phyloP scores from a whole-genome alignment of 2,329 filamentous ascomycete genomes.

The Penicillium sp. region DNA sequence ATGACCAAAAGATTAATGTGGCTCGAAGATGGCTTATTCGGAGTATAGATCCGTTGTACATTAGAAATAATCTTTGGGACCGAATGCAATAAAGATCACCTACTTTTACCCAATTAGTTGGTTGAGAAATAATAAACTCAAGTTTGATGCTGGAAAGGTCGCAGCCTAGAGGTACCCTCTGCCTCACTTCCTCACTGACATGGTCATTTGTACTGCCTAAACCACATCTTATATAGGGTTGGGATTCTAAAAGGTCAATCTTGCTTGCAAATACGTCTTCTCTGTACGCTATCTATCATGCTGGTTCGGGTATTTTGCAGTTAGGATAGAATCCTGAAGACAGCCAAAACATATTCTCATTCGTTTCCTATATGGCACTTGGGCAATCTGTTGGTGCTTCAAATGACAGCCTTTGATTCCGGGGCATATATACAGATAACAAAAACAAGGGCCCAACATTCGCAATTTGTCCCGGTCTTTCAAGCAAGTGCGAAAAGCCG shows the following conservation, averaged over 20 bases:
- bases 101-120: fast-evolving
- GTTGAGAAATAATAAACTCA: neutral
- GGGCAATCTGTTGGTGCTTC: neutral
- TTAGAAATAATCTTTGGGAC: neutral
- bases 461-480: neutral
- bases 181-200: too few relatives aligned
- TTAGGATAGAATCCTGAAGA: neutral
- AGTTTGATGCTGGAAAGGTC: too few relatives aligned
- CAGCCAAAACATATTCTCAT: neutral
- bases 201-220: neutral
- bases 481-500: too few relatives aligned
- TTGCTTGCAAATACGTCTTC: neutral
- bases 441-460: neutral
- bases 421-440: neutral
- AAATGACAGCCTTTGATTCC: neutral
- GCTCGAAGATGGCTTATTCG: neutral
- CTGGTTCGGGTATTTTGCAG: neutral
- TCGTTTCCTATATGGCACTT: neutral
- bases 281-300: neutral
- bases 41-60: neutral
- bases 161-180: too few relatives aligned
- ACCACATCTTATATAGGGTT: too few relatives aligned
- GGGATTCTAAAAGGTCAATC: neutral
- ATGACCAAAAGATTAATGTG: neutral
- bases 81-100: neutral